Percentiles rank a stretch among this genome's conserved stretches.
Evolutionary conservation across 2,329 filamentous ascomycete genomes (phyloP).

Genomic region (Macrophomina phaseolina): DNA sequence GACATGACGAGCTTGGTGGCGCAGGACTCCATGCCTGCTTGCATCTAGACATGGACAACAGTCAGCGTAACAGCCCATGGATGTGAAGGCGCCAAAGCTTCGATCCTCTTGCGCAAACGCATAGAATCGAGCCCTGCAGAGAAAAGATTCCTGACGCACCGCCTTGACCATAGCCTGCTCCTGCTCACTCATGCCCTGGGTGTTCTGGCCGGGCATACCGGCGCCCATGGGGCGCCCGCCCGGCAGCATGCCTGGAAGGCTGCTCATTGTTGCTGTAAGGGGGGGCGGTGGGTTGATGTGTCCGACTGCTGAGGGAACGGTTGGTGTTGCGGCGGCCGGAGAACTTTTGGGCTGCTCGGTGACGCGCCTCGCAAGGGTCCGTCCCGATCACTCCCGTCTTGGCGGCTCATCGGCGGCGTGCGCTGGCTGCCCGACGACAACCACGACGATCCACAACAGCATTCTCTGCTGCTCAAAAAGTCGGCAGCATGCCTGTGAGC

Average conservation of each 20-base stretch:
- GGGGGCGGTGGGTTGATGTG: not conserved
- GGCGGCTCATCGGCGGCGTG: not conserved
- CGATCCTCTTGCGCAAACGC: not conserved
- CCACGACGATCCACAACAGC: no score
- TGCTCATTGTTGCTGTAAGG: constrained; percentile 6
- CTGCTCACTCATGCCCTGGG: constrained; percentile 47
- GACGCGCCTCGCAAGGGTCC: constrained; percentile 9
- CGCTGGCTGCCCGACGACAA: not conserved
- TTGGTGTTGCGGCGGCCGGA: constrained; percentile 2
- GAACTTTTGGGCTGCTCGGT: constrained; percentile 21
- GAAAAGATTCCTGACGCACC: constrained; percentile 37
- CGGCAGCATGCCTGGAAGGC: constrained; percentile 17
- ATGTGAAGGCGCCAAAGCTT: not conserved
- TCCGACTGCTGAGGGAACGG: not conserved
- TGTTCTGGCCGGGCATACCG: constrained; percentile 18
- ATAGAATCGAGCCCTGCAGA: not conserved
- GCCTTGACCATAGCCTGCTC: constrained; percentile 57
- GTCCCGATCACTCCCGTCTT: constrained; percentile 6
- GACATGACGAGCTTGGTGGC: constrained; percentile 86
- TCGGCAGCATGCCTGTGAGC: no score
- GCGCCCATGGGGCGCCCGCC: constrained; percentile 24
- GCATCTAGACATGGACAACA: constrained; percentile 64
- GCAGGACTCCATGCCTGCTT: constrained; percentile 89
- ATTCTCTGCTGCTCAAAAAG: no score
- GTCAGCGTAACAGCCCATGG: not conserved